A percentile compares a stretch with the other conserved stretches of the same genome.
Evolutionary conservation across 2,329 filamentous ascomycete genomes (phyloP).

Genomic region (Metarhizium robertsii): DNA sequence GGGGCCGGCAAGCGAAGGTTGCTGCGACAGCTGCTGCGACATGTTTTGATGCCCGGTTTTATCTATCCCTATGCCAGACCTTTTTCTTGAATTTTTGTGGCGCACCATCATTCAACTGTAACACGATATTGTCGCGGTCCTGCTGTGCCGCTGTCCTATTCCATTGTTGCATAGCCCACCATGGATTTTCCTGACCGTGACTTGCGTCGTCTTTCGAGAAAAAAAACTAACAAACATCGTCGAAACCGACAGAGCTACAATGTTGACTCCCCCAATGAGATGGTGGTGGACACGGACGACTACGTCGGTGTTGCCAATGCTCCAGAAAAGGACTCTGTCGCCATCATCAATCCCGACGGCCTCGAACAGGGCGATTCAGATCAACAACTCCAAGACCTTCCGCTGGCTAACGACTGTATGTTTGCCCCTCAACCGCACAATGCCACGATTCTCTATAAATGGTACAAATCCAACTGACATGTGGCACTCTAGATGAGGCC

Average conservation of each 20-base stretch:
- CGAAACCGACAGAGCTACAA: constrained; percentile 36
- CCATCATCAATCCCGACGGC: constrained; percentile 45
- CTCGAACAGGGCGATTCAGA: constrained; percentile 36
- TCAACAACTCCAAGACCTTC: constrained; percentile 33
- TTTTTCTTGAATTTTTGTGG: not conserved
- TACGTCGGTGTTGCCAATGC: constrained; percentile 40
- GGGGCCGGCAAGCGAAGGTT: not conserved
- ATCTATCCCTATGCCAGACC: not conserved
- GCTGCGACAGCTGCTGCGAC: not conserved
- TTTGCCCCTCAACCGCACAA: constrained; percentile 9
- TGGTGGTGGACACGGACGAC: constrained; percentile 47
- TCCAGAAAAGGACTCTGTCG: constrained; percentile 40
- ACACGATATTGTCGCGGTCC: not conserved
- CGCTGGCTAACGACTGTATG: constrained; percentile 46
- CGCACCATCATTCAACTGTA: not conserved
- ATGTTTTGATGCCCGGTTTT: not conserved
- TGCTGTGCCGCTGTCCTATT: constrained; percentile 8
- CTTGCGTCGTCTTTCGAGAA: constrained; percentile 11
- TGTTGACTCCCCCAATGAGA: constrained; percentile 46
- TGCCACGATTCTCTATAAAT: not conserved
- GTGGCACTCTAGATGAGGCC: constrained; percentile 52
- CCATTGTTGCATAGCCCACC: constrained; percentile 5
- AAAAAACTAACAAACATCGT: constrained; percentile 16
- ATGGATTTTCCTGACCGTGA: constrained; percentile 13
- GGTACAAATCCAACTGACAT: not conserved